Percentiles rank a stretch among this genome's conserved stretches.
These are phyloP conservation scores for Casuarina equisetifolia DNA, from an alignment of 306 rosid species.

Conservation along the genomic window DNA sequence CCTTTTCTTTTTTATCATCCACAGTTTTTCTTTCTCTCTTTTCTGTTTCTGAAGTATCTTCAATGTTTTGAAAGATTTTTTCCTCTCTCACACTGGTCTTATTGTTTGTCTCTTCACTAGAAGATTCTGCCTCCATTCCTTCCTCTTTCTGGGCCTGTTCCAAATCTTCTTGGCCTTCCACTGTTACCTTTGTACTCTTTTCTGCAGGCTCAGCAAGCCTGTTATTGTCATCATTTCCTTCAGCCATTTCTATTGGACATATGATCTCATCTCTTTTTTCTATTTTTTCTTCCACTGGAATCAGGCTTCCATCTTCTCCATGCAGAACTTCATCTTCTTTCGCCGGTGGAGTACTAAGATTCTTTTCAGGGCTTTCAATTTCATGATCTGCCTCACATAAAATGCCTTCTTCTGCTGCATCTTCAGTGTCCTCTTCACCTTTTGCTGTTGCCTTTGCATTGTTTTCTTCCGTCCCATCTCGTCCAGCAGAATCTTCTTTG, in stretches of 20 bases:
- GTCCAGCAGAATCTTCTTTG: background rate
- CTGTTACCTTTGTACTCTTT: background rate
- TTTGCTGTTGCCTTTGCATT: background rate
- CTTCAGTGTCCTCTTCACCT: slow-evolving; percentile 18
- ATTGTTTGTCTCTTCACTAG: too few species aligned
- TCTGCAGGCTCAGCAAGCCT: slow-evolving; percentile 13
- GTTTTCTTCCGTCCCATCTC: slow-evolving; percentile 4
- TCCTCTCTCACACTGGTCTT: slow-evolving; percentile 18
- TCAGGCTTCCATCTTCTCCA: background rate
- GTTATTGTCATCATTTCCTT: slow-evolving; percentile 7
- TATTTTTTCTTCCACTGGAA: slow-evolving; percentile 6
- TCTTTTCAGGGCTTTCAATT: slow-evolving; percentile 17
- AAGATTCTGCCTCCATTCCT: background rate
- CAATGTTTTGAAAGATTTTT: slow-evolving; percentile 12
- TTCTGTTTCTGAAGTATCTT: slow-evolving; percentile 22
- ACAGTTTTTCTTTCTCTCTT: slow-evolving; percentile 17
- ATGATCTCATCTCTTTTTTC: slow-evolving; percentile 21
- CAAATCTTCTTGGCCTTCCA: slow-evolving; percentile 12
- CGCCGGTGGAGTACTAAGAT: slow-evolving; percentile 8
- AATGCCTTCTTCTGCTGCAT: slow-evolving; percentile 22
- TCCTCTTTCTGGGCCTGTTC: slow-evolving; percentile 21
- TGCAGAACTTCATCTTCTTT: slow-evolving; percentile 18
- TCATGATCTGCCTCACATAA: slow-evolving; percentile 8
- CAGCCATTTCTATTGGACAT: slow-evolving; percentile 4
- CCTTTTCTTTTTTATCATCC: slow-evolving; percentile 16